Evolutionary conservation across 2,329 filamentous ascomycete genomes (phyloP).

Genomic region (Paraconiothyrium sp.): DNA sequence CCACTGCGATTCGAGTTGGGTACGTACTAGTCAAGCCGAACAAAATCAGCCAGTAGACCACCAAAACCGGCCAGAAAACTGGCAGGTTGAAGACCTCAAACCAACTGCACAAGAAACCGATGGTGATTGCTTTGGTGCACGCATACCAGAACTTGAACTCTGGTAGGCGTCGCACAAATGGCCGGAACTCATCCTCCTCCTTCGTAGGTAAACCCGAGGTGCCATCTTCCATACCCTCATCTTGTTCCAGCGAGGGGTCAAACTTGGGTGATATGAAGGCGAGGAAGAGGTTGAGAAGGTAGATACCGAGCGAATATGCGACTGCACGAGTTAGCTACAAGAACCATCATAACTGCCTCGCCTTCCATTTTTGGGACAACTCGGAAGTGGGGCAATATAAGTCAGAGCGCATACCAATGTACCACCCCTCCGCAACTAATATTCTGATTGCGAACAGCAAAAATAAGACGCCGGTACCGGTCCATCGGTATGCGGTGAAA

Average conservation of each 20-base stretch:
- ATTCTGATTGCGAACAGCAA: constrained; percentile 88
- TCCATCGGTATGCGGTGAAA: constrained; percentile 88
- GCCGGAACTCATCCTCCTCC: constrained; percentile 96
- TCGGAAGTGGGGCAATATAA: not conserved
- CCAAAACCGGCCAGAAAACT: constrained; percentile 98
- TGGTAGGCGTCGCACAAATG: constrained; percentile 93
- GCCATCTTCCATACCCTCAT: constrained; percentile 97
- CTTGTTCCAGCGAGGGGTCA: constrained; percentile 93
- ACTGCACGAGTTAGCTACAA: constrained; percentile 63
- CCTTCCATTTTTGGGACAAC: not conserved
- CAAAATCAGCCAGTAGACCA: constrained; percentile 98
- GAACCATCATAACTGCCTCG: not conserved
- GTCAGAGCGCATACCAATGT: constrained; percentile 75
- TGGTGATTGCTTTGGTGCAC: constrained; percentile 84
- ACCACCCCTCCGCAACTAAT: constrained; percentile 94
- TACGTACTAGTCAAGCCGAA: constrained; percentile 92
- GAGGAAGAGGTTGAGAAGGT: constrained; percentile 98
- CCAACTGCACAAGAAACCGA: constrained; percentile 90
- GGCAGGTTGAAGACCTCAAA: constrained; percentile 95
- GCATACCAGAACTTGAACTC: constrained; percentile 99
- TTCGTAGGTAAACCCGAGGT: constrained; percentile 84
- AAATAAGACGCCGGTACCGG: constrained; percentile 79
- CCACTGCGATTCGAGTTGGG: not conserved
- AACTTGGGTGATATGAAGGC: constrained; percentile 99
- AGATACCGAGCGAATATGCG: constrained; percentile 96